These are phyloP conservation scores for Annulohypoxylon moriforme DNA, from an alignment of 495 filamentous ascomycete species.

Conservation along the genomic window DNA sequence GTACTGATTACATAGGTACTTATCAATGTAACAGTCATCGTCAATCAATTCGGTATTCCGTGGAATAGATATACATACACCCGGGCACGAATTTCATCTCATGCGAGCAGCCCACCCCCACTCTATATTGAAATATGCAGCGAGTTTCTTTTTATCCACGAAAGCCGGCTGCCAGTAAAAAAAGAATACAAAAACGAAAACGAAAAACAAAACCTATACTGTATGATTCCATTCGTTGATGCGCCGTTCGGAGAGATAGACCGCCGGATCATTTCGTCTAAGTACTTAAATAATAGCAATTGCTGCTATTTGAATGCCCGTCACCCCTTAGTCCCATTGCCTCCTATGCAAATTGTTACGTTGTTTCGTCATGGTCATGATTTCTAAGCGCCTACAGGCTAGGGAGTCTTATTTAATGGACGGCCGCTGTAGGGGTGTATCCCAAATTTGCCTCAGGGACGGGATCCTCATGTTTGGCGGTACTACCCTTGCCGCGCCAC, in stretches of 20 bases:
- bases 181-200: not conserved
- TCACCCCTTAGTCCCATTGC: not conserved
- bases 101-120: slow-evolving; percentile 30
- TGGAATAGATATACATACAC: slow-evolving; percentile 25
- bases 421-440: slow-evolving; percentile 22
- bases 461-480: slow-evolving; percentile 75
- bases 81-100: slow-evolving; percentile 22
- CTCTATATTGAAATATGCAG: slow-evolving; percentile 41
- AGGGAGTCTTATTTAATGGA: slow-evolving; percentile 13
- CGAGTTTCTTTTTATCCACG: slow-evolving; percentile 37
- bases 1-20: too few relatives aligned
- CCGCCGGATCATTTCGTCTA: slow-evolving; percentile 20
- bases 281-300: slow-evolving; percentile 1
- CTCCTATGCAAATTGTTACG: not conserved
- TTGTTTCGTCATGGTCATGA: slow-evolving; percentile 19
- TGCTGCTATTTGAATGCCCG: not conserved
- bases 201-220: slow-evolving; percentile 8
- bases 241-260: slow-evolving; percentile 26
- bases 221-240: slow-evolving; percentile 28
- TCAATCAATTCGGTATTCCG: slow-evolving; percentile 10
- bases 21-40: not conserved
- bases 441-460: slow-evolving; percentile 50
- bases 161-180: slow-evolving; percentile 28
- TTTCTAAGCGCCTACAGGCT: not conserved
- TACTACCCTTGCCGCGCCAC: slow-evolving; percentile 90